These are phyloP conservation scores for Parastagonospora nodorum DNA, from an alignment of 2,329 filamentous ascomycete species.

Conservation along the genomic window DNA sequence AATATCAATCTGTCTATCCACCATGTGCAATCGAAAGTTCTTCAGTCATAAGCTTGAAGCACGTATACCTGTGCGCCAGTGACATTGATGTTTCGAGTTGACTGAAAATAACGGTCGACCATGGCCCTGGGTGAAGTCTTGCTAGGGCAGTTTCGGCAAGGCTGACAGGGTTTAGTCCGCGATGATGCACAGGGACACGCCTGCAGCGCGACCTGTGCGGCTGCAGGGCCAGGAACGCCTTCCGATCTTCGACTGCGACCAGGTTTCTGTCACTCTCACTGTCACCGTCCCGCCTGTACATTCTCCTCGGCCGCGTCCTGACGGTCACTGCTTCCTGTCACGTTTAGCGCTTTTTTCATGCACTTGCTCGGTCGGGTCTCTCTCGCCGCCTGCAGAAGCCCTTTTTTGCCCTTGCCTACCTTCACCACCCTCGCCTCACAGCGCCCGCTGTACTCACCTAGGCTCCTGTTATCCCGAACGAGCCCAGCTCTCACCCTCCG, in stretches of 20 bases:
- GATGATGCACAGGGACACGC: slow-evolving; percentile 18
- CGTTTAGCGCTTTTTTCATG: slow-evolving; percentile 20
- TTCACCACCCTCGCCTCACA: slow-evolving; percentile 11
- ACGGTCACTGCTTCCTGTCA: slow-evolving; percentile 3
- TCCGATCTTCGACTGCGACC: neutral
- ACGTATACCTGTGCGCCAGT: too few relatives aligned
- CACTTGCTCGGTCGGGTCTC: slow-evolving; percentile 32
- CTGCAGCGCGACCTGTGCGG: slow-evolving; percentile 23
- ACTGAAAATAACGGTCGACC: neutral
- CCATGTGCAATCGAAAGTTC: too few relatives aligned
- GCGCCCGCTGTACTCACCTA: slow-evolving; percentile 5
- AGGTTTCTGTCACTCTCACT: neutral
- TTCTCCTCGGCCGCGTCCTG: slow-evolving; percentile 5
- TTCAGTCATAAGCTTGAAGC: too few relatives aligned
- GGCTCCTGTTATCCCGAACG: too few relatives aligned
- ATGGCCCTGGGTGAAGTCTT: too few relatives aligned
- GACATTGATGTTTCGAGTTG: neutral
- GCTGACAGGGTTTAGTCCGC: slow-evolving; percentile 1
- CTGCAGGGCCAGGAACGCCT: slow-evolving; percentile 19
- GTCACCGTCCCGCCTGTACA: neutral
- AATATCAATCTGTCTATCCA: neutral
- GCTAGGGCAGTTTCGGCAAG: neutral
- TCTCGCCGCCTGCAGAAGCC: slow-evolving; percentile 37
- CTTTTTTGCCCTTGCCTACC: slow-evolving; percentile 23
- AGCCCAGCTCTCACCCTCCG: too few relatives aligned